Evolutionary conservation across 257 asterid species (phyloP).

Genomic region (Rauvolfia tetraphylla): DNA sequence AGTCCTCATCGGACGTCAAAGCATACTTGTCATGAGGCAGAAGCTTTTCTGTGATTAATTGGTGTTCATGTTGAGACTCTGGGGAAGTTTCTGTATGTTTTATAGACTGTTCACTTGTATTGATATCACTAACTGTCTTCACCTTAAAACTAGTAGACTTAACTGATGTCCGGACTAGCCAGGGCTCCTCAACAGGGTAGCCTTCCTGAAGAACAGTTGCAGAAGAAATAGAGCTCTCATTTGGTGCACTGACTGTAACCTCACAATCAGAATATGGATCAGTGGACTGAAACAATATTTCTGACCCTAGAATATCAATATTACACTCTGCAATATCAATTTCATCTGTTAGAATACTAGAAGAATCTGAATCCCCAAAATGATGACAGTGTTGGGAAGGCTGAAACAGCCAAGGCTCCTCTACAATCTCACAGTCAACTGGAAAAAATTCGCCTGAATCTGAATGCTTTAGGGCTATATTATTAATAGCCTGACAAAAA

Average conservation of each 20-base stretch:
- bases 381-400: slow-evolving; percentile 38
- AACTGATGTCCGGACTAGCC: slow-evolving; percentile 51
- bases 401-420: slow-evolving; percentile 89
- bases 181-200: slow-evolving; percentile 87
- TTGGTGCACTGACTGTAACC: slow-evolving; percentile 23
- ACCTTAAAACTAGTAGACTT: slow-evolving; percentile 19
- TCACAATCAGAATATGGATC: slow-evolving; percentile 28
- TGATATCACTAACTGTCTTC: slow-evolving; percentile 26
- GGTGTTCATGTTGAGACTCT: slow-evolving; percentile 33
- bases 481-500: slow-evolving; percentile 21
- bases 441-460: slow-evolving; percentile 30
- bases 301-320: slow-evolving; percentile 31
- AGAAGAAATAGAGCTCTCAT: slow-evolving; percentile 21
- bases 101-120: slow-evolving; percentile 21
- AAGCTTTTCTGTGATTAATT: slow-evolving; percentile 36
- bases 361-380: slow-evolving; percentile 32
- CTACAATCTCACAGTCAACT: slow-evolving; percentile 37
- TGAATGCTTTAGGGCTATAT: slow-evolving; percentile 26
- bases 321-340: slow-evolving; percentile 28
- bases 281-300: slow-evolving; percentile 22
- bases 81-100: slow-evolving; percentile 32
- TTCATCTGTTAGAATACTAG: slow-evolving; percentile 26
- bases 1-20: slow-evolving; percentile 34
- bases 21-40: slow-evolving; percentile 46
- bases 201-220: slow-evolving; percentile 22